phyloP scores from a whole-genome alignment of 208 protist species.

The Ichthyophonus hoferi region DNA sequence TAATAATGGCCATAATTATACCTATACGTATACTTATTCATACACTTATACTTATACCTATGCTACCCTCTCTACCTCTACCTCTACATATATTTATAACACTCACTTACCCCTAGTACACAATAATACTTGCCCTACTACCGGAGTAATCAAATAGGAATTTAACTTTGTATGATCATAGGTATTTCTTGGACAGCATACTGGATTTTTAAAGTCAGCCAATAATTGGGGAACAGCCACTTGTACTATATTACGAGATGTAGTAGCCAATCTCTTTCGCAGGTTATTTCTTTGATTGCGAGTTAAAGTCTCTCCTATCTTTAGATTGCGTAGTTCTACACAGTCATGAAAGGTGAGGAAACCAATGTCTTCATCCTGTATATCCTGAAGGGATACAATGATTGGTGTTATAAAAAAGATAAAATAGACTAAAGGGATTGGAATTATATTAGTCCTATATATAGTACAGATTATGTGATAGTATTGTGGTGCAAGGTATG shows the following conservation, averaged over 20 bases:
- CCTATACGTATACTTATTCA: too few relatives aligned
- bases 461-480: too few relatives aligned
- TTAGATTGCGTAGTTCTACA: slow-evolving; percentile 26
- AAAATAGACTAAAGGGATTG: too few relatives aligned
- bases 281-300: slow-evolving; percentile 29
- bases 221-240: slow-evolving; percentile 10
- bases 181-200: slow-evolving; percentile 12
- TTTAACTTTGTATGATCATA: slow-evolving; percentile 26
- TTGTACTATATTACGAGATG: slow-evolving; percentile 10
- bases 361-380: not conserved
- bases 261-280: slow-evolving; percentile 17
- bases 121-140: slow-evolving; percentile 4
- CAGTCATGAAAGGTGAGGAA: slow-evolving; percentile 29
- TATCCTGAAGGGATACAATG: not conserved
- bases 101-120: slow-evolving; percentile 27
- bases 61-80: too few relatives aligned
- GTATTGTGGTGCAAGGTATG: too few relatives aligned
- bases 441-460: too few relatives aligned
- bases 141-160: slow-evolving; percentile 17
- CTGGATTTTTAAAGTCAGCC: slow-evolving; percentile 12
- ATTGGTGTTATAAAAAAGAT: too few relatives aligned
- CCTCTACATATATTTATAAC: too few relatives aligned
- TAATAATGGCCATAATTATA: too few relatives aligned
- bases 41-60: too few relatives aligned
- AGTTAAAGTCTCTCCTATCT: slow-evolving; percentile 22